Base-by-base conservation (phyloP, 768 basidiomycete genomes). In the Cystobasidium tubakii region DNA sequence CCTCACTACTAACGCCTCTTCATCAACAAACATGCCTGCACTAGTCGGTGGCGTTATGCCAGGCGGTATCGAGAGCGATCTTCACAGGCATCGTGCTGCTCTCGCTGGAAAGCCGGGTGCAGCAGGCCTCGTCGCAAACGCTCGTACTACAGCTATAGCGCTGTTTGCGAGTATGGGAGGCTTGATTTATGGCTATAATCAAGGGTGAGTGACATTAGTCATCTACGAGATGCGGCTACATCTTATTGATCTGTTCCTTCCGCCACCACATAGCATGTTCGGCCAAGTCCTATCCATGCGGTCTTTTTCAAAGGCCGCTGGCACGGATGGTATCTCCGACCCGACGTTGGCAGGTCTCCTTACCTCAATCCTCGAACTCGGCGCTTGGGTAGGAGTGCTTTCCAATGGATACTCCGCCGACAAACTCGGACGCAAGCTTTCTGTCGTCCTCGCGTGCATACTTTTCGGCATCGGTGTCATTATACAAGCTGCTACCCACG, bases 81-180 rank as follows among this genome's bases (percentile, higher is more conserved):
- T 63, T n/a, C 62, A 63, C n/a, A n/a, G n/a, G 27, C 62, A 31
- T 17, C 62, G 66, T 23, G 42, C 39, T 23, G 66, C 66, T 23
- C 66, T 67, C 23, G 66, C 66, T 67, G 66, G 36, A 17, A 43
- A 43, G 29, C 66, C 66, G 17, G 69, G 69, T 10, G 36, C 50
- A 12, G 50, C 36, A 33, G 88, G 88, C 9, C 83, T 89, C 42
- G 82, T 89, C 1, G 85, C 85, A 74, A 91, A 91, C 79, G 83
- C 85, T 57, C 84, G 83, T 76, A 82, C 89, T 31, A 87, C 90
- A 73, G 82, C 84, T 31, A 86, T 90, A 66, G 86, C 90, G 17
- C 85, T 89, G 23, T 91, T 90, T 77, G 90, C 89, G 1, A 90
- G 89, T 17, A 83, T 90, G 25, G 90, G 90, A 79, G 89, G 89